phyloP scores from a whole-genome alignment of 768 basidiomycete species.

The Auriculariales sp. region DNA sequence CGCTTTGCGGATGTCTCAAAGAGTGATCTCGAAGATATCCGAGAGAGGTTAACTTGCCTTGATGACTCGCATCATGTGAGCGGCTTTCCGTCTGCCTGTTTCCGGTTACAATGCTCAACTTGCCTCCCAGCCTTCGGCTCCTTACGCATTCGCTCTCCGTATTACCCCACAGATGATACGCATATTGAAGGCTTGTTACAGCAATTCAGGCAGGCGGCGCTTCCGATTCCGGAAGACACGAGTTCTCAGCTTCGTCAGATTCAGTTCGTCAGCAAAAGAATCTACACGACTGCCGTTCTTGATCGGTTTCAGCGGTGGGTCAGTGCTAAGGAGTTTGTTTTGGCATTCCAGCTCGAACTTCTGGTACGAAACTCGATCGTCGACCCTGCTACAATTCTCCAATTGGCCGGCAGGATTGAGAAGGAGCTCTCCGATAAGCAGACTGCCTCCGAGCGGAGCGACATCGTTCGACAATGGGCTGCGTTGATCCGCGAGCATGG shows the following conservation, averaged over 20 bases:
- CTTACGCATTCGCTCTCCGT: conserved; percentile 60
- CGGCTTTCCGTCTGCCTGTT: neutral
- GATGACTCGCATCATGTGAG: conserved; percentile 42
- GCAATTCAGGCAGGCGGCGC: conserved; percentile 28
- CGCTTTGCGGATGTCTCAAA: conserved; percentile 12
- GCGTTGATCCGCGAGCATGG: conserved; percentile 31
- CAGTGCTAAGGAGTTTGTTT: conserved; percentile 37
- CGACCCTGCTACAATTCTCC: conserved; percentile 39
- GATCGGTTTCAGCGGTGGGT: conserved; percentile 30
- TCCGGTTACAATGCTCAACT: neutral
- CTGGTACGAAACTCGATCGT: conserved; percentile 51
- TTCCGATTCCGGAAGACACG: conserved; percentile 23
- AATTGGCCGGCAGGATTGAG: conserved; percentile 28
- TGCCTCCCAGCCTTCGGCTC: conserved; percentile 19
- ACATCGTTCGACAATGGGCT: conserved; percentile 40
- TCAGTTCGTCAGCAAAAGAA: conserved; percentile 31
- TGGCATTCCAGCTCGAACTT: conserved; percentile 68
- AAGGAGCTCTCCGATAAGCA: conserved; percentile 23
- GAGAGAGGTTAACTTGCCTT: neutral
- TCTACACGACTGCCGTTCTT: conserved; percentile 37
- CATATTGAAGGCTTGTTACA: conserved; percentile 28
- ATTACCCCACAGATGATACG: conserved; percentile 37
- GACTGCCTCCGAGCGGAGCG: conserved; percentile 21
- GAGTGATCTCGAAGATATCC: neutral
- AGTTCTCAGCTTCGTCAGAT: conserved; percentile 20